phyloP scores from a whole-genome alignment of 768 basidiomycete species.

The Rhizopogon vinicolor region DNA sequence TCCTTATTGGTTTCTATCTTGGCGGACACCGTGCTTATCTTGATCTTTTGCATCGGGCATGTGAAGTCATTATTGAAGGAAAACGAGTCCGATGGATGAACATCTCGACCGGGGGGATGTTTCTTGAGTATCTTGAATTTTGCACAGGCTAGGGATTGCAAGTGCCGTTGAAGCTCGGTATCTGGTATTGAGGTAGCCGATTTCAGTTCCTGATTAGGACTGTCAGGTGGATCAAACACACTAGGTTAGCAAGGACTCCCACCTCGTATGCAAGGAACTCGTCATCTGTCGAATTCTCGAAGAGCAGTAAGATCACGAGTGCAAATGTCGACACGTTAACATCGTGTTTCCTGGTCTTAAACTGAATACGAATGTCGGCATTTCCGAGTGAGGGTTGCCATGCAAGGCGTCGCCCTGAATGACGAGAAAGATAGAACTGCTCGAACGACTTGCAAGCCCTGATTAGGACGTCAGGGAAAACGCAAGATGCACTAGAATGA shows the following conservation, averaged over 20 bases:
- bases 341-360: constrained; percentile 80
- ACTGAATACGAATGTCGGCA: constrained; percentile 81
- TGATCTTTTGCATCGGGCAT: constrained; percentile 82
- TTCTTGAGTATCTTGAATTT: constrained; percentile 93
- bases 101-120: constrained; percentile 82
- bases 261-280: constrained; percentile 78
- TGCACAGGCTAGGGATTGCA: constrained; percentile 94
- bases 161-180: constrained; percentile 78
- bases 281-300: constrained; percentile 64
- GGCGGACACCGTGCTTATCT: constrained; percentile 85
- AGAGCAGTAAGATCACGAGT: constrained; percentile 81
- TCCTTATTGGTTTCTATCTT: constrained; percentile 86
- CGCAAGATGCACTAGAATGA: constrained; percentile 58
- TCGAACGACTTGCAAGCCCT: constrained; percentile 76
- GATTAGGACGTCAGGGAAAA: constrained; percentile 59
- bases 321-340: constrained; percentile 91
- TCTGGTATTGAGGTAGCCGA: constrained; percentile 70
- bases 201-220: constrained; percentile 70
- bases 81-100: constrained; percentile 73
- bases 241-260: constrained; percentile 15
- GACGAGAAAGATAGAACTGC: constrained; percentile 82
- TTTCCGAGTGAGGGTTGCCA: constrained; percentile 91
- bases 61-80: constrained; percentile 85
- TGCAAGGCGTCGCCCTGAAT: constrained; percentile 84
- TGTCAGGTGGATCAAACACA: neutral